Conservation (phyloP, 2,329 filamentous ascomycete species). For the Pezicula neosporulosa region DNA sequence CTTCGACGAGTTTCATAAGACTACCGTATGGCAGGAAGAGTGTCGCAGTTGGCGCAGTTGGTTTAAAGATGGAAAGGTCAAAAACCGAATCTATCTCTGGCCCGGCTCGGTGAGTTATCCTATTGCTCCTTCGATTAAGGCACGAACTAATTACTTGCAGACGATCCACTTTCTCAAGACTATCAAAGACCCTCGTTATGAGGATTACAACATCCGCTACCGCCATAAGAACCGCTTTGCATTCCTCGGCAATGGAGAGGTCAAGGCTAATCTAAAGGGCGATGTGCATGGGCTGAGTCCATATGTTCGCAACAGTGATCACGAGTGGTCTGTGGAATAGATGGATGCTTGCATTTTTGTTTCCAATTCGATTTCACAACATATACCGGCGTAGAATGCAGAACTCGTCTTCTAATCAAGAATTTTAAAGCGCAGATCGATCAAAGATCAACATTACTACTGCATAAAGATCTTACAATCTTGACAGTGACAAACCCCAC, state of each 20-base stretch:
- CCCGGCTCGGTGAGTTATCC: conserved; percentile 40
- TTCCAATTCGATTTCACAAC: neutral
- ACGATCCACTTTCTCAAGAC: conserved; percentile 40
- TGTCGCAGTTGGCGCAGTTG: conserved; percentile 25
- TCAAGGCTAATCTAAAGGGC: conserved; percentile 37
- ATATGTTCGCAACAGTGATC: conserved; percentile 40
- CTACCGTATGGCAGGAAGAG: conserved; percentile 22
- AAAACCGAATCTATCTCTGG: conserved; percentile 42
- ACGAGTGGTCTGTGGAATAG: conserved; percentile 42
- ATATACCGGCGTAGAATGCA: neutral
- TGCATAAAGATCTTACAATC: too few species aligned
- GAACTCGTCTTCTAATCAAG: too few species aligned
- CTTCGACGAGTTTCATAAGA: conserved; percentile 22
- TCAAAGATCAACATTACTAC: too few species aligned
- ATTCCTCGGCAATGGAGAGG: conserved; percentile 38
- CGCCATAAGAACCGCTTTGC: conserved; percentile 34
- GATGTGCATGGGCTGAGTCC: conserved; percentile 38
- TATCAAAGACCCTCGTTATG: conserved; percentile 35
- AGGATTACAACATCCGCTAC: conserved; percentile 40
- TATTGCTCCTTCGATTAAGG: neutral
- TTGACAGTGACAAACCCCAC: too few species aligned
- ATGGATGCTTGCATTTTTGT: neutral
- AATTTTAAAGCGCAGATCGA: too few species aligned
- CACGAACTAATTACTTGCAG: conserved; percentile 25
- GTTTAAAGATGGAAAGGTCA: conserved; percentile 27